Conservation (phyloP, 2,329 filamentous ascomycete species). For the Pseudovirgaria hyperparasitica region DNA sequence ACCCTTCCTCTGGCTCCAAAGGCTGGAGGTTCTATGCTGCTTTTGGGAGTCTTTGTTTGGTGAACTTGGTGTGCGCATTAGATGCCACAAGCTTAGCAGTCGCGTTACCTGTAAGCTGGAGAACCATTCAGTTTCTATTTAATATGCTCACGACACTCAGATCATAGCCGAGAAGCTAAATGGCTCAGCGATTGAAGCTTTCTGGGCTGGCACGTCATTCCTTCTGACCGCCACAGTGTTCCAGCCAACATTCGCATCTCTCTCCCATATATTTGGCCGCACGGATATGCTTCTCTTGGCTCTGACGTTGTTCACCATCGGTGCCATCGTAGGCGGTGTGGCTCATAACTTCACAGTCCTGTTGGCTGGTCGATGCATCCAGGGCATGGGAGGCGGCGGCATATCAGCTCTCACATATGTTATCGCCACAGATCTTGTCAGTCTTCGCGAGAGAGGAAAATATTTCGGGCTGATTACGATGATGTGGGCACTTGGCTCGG, state of each 20-base stretch:
- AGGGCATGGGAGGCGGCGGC: constrained; percentile 35
- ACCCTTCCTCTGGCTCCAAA: too few relatives aligned
- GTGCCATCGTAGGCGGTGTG: constrained; percentile 29
- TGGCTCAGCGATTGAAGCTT: constrained; percentile 24
- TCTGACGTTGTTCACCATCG: constrained; percentile 30
- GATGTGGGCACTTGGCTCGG: constrained; percentile 20
- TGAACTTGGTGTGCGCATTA: constrained; percentile 13
- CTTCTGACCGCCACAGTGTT: constrained; percentile 31
- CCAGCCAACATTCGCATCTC: constrained; percentile 28
- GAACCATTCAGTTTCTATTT: constrained; percentile 2
- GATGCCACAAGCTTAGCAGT: constrained; percentile 12
- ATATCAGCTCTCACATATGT: constrained; percentile 29
- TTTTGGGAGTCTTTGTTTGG: constrained; percentile 10
- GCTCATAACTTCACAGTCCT: constrained; percentile 24
- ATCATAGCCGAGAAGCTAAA: constrained; percentile 23
- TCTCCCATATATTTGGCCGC: constrained; percentile 37
- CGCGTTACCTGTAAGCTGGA: constrained; percentile 12
- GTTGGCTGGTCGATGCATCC: constrained; percentile 30
- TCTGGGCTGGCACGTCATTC: constrained; percentile 40
- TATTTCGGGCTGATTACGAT: constrained; percentile 11
- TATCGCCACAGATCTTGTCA: constrained; percentile 29
- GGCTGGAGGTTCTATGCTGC: constrained; percentile 15
- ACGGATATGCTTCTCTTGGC: constrained; percentile 30
- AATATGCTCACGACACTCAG: constrained; percentile 5
- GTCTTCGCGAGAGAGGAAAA: constrained; percentile 12